Percentiles rank a stretch among this genome's conserved stretches.
These are phyloP conservation scores for Ascoidea tarda DNA, from an alignment of 805 yeast species.

Conservation along the genomic window DNA sequence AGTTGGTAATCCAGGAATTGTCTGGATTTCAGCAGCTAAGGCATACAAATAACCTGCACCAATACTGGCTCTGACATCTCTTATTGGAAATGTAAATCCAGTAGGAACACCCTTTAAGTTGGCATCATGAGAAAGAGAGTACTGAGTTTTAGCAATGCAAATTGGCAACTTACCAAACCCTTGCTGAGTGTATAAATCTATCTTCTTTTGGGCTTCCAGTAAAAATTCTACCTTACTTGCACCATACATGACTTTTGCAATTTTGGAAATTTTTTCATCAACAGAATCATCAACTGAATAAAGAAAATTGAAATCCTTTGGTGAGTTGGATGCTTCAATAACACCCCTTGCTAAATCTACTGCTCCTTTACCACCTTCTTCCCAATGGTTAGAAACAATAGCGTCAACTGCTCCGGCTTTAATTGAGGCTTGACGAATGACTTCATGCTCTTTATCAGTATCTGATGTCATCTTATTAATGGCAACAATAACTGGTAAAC, in stretches of 20 bases:
- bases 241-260: constrained; percentile 69
- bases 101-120: constrained; percentile 73
- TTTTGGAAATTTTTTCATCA: constrained; percentile 51
- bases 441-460: constrained; percentile 50
- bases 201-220: constrained; percentile 56
- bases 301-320: constrained; percentile 42
- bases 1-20: constrained; percentile 79
- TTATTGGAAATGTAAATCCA: constrained; percentile 66
- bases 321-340: constrained; percentile 24
- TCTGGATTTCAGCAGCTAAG: constrained; percentile 74
- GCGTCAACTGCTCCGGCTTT: constrained; percentile 74
- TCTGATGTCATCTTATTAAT: constrained; percentile 70
- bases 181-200: constrained; percentile 53
- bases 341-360: constrained; percentile 60
- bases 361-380: constrained; percentile 76
- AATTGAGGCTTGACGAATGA: constrained; percentile 51
- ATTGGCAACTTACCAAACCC: constrained; percentile 70
- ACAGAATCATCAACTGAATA: constrained; percentile 50
- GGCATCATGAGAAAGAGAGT: constrained; percentile 74
- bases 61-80: constrained; percentile 64
- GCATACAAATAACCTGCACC: constrained; percentile 84
- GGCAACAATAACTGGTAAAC: constrained; percentile 73
- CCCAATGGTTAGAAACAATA: constrained; percentile 77
- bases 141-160: constrained; percentile 79
- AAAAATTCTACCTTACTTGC: constrained; percentile 59